Conservation (phyloP, 2,329 filamentous ascomycete genomes). For the Macrophomina pseudophaseolina region DNA sequence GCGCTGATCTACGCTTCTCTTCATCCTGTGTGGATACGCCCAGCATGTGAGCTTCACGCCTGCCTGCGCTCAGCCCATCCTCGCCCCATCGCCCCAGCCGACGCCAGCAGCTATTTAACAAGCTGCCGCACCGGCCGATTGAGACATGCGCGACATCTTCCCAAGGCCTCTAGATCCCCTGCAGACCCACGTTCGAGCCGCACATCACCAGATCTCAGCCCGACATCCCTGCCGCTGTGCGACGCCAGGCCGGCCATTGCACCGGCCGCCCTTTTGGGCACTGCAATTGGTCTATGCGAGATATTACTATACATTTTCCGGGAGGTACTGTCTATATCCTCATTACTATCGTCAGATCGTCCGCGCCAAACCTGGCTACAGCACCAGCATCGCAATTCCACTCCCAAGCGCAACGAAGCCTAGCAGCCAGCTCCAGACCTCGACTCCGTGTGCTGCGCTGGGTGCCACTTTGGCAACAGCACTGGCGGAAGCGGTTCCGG, state of each 20-base stretch:
- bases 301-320: constrained; percentile 5
- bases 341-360: constrained; percentile 7
- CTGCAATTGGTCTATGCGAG: not conserved
- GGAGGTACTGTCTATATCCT: constrained; percentile 8
- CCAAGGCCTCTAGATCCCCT: not conserved
- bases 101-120: constrained; percentile 5
- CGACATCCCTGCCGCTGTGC: constrained; percentile 21
- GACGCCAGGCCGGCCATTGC: constrained; percentile 18
- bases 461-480: constrained; percentile 45
- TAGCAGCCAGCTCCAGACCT: constrained; percentile 38
- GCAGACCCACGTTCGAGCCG: constrained; percentile 10
- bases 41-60: constrained; percentile 9
- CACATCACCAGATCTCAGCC: constrained; percentile 21
- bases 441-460: constrained; percentile 40
- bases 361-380: constrained; percentile 34
- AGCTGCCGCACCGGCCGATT: not conserved
- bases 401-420: constrained; percentile 36
- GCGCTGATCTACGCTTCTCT: constrained; percentile 23
- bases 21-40: constrained; percentile 9
- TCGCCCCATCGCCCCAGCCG: constrained; percentile 18
- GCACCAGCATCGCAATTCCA: constrained; percentile 46
- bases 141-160: not conserved
- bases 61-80: constrained; percentile 13
- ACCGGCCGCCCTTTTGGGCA: not conserved
- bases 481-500: constrained; percentile 32